Evolutionary conservation across 2,329 filamentous ascomycete species (phyloP).

Genomic region (Botrytis sinoallii): DNA sequence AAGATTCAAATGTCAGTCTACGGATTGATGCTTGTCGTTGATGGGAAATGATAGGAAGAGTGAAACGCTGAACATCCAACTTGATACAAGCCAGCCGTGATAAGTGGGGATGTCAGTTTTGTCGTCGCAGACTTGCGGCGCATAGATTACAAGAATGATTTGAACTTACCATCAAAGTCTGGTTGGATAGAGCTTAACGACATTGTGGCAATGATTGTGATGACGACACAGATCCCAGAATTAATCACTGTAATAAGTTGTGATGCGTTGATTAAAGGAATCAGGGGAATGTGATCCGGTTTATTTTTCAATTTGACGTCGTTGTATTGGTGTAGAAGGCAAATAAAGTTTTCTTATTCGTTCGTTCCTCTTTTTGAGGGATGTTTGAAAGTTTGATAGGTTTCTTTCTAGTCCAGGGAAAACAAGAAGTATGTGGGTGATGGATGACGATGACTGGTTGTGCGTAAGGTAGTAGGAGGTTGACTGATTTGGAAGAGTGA

Average conservation of each 20-base stretch:
- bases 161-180: constrained; percentile 32
- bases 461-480: not conserved
- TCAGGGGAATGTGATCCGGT: not conserved
- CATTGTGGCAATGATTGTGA: constrained; percentile 30
- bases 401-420: not conserved
- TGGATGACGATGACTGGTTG: not conserved
- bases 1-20: constrained; percentile 31
- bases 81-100: constrained; percentile 32
- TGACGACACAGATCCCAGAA: not conserved
- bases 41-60: constrained; percentile 17
- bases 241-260: constrained; percentile 1
- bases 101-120: constrained; percentile 33
- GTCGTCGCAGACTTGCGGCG: constrained; percentile 27
- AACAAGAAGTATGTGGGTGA: not conserved
- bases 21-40: constrained; percentile 34
- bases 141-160: constrained; percentile 27
- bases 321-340: not conserved
- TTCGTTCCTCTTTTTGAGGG: not conserved
- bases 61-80: constrained; percentile 36
- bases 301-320: not conserved
- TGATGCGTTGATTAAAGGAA: not conserved
- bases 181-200: constrained; percentile 33
- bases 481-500: not conserved
- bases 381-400: not conserved
- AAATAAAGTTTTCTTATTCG: not conserved